Evolutionary conservation across 1,284 basidiomycete genomes (phyloP).

Genomic region (Cryptococcus depauperatus): DNA sequence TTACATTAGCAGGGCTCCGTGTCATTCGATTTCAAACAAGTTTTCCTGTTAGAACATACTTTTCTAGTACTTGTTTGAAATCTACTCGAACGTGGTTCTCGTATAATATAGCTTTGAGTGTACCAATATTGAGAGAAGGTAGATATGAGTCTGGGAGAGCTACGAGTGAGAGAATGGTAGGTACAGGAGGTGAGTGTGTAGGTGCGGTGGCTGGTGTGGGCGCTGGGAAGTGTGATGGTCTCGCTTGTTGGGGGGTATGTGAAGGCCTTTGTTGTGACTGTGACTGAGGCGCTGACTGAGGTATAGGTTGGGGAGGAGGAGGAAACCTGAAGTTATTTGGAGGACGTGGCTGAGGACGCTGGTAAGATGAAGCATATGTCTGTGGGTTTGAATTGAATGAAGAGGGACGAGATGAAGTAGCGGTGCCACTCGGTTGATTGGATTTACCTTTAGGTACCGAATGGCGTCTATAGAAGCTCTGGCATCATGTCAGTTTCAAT

Average conservation of each 20-base stretch:
- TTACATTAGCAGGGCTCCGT: no score
- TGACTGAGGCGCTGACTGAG: constrained; percentile 16
- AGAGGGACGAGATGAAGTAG: constrained; percentile 8
- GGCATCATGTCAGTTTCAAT: background rate
- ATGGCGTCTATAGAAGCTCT: constrained; percentile 39
- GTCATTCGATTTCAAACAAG: constrained; percentile 48
- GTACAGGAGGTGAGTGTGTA: constrained; percentile 38
- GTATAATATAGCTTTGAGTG: constrained; percentile 66
- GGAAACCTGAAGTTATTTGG: constrained; percentile 3
- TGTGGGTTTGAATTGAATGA: background rate
- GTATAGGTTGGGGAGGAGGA: constrained; percentile 7
- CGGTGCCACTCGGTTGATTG: constrained; percentile 5
- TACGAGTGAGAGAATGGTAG: constrained; percentile 59
- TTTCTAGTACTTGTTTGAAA: constrained; percentile 45
- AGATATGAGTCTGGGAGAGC: constrained; percentile 54
- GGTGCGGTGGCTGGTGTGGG: constrained; percentile 24
- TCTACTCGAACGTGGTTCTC: constrained; percentile 48
- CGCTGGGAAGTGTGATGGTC: constrained; percentile 15
- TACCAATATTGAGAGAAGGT: constrained; percentile 55
- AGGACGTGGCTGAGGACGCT: constrained; percentile 1
- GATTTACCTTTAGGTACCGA: constrained; percentile 31
- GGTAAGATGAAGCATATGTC: constrained; percentile 3
- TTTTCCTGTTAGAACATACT: constrained; percentile 46
- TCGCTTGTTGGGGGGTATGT: constrained; percentile 11
- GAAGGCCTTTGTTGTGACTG: background rate